phyloP scores from a whole-genome alignment of 2,329 filamentous ascomycete genomes.

The Daldinia sp. region DNA sequence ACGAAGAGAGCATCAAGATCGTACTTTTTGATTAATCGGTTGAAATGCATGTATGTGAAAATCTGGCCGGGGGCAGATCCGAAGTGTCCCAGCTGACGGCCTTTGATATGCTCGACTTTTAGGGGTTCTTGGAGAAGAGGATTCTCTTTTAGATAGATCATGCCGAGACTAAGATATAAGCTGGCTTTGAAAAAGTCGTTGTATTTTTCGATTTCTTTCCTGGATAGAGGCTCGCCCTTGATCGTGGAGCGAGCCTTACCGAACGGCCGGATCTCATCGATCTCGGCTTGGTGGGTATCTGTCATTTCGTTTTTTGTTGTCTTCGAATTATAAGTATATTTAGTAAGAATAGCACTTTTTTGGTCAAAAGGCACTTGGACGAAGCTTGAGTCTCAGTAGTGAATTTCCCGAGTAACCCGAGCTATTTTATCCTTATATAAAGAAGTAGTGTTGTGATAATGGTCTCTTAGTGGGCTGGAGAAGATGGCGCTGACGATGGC shows the following conservation, averaged over 20 bases:
- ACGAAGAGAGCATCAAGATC: constrained; percentile 76
- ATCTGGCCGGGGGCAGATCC: constrained; percentile 82
- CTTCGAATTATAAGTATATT: constrained; percentile 12
- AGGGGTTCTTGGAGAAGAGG: constrained; percentile 75
- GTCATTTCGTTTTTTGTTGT: constrained; percentile 27
- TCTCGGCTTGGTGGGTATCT: constrained; percentile 47
- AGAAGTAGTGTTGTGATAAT: constrained; percentile 14
- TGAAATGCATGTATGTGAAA: constrained; percentile 85
- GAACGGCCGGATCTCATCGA: constrained; percentile 68
- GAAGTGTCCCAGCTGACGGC: constrained; percentile 78
- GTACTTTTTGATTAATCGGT: constrained; percentile 82
- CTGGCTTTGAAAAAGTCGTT: constrained; percentile 79
- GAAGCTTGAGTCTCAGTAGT: neutral
- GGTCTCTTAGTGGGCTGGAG: neutral
- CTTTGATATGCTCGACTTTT: constrained; percentile 75
- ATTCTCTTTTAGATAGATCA: constrained; percentile 81
- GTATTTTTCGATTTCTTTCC: constrained; percentile 72
- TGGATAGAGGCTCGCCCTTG: constrained; percentile 66
- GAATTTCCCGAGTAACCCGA: constrained; percentile 14
- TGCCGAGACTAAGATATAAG: constrained; percentile 77
- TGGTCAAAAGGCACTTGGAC: neutral
- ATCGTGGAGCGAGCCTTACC: constrained; percentile 72
- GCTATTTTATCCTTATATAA: constrained; percentile 10
- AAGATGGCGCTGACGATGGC: constrained; percentile 1
- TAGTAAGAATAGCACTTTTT: neutral